phyloP scores from a whole-genome alignment of 192 early-diverging fungal species.

The Nowakowskiella sp. region DNA sequence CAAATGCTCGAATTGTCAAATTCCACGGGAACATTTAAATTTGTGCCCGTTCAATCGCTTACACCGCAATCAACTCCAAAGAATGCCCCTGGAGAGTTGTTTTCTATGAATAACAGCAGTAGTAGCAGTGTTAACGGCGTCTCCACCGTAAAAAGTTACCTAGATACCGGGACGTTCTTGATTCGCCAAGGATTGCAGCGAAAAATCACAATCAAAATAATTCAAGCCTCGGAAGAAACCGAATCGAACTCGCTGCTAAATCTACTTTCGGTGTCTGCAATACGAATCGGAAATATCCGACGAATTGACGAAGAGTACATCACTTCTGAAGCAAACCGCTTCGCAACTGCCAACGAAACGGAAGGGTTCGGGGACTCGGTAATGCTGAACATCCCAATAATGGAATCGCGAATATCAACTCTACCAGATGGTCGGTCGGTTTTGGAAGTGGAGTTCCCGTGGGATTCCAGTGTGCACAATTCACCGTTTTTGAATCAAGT shows the following conservation, averaged over 20 bases:
- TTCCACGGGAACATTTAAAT: conserved; percentile 22
- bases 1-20: conserved; percentile 29
- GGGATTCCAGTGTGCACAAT: conserved; percentile 25
- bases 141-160: too few relatives aligned
- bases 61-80: too few relatives aligned
- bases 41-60: conserved; percentile 20
- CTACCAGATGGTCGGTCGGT: conserved; percentile 15
- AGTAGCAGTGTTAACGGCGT: too few relatives aligned
- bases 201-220: conserved; percentile 15
- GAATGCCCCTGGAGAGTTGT: too few relatives aligned
- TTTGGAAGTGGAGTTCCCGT: conserved; percentile 20
- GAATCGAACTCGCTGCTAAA: conserved; percentile 26
- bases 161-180: conserved; percentile 21
- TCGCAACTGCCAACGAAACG: too few relatives aligned
- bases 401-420: not conserved
- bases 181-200: conserved; percentile 34
- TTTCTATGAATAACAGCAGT: too few relatives aligned
- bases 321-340: too few relatives aligned
- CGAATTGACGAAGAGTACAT: too few relatives aligned
- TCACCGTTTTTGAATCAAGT: conserved; percentile 15
- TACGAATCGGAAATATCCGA: too few relatives aligned
- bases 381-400: conserved; percentile 8
- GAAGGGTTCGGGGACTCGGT: too few relatives aligned
- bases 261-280: too few relatives aligned
- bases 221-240: conserved; percentile 19